A percentile compares a stretch with the other conserved stretches of the same genome.
Conservation (phyloP, 2,329 filamentous ascomycete genomes). For the Fusarium drepaniforme region DNA sequence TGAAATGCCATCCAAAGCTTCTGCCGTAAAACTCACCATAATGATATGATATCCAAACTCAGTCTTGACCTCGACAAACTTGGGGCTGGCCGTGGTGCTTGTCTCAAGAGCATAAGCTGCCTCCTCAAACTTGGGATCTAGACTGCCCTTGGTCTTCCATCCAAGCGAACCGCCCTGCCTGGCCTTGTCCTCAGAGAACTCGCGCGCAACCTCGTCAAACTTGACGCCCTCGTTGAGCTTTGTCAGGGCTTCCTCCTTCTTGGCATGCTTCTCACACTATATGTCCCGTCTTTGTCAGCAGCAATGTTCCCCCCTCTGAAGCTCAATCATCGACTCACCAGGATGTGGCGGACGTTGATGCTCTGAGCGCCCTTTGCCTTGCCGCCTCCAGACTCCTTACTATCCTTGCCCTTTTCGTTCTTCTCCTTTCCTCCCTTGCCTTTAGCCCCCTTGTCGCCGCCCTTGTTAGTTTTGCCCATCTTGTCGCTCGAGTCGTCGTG, state of each 20-base stretch:
- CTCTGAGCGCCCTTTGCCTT: slow-evolving; percentile 69
- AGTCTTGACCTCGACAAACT: slow-evolving; percentile 79
- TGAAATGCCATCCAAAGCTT: background rate
- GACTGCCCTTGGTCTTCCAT: slow-evolving; percentile 77
- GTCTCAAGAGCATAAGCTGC: slow-evolving; percentile 77
- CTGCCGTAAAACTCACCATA: slow-evolving; percentile 67
- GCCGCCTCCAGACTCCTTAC: slow-evolving; percentile 49
- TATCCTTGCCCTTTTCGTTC: slow-evolving; percentile 35
- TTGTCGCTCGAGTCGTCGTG: slow-evolving; percentile 21
- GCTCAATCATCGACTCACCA: slow-evolving; percentile 56
- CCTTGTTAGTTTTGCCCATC: slow-evolving; percentile 50
- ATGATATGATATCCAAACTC: slow-evolving; percentile 84
- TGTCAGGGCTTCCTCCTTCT: slow-evolving; percentile 80
- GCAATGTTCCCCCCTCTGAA: background rate
- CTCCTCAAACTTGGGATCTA: slow-evolving; percentile 78
- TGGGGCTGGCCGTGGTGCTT: slow-evolving; percentile 74
- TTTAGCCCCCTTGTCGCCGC: slow-evolving; percentile 58
- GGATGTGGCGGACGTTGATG: slow-evolving; percentile 81
- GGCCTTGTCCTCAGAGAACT: slow-evolving; percentile 83
- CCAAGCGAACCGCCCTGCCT: slow-evolving; percentile 77
- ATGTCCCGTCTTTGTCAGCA: slow-evolving; percentile 15
- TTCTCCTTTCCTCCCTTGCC: slow-evolving; percentile 41
- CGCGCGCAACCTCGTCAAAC: slow-evolving; percentile 80
- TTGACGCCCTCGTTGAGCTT: slow-evolving; percentile 76
- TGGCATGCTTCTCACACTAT: slow-evolving; percentile 80